These are phyloP conservation scores for Venturia oleaginea DNA, from an alignment of 2,329 filamentous ascomycete species.

Conservation along the genomic window DNA sequence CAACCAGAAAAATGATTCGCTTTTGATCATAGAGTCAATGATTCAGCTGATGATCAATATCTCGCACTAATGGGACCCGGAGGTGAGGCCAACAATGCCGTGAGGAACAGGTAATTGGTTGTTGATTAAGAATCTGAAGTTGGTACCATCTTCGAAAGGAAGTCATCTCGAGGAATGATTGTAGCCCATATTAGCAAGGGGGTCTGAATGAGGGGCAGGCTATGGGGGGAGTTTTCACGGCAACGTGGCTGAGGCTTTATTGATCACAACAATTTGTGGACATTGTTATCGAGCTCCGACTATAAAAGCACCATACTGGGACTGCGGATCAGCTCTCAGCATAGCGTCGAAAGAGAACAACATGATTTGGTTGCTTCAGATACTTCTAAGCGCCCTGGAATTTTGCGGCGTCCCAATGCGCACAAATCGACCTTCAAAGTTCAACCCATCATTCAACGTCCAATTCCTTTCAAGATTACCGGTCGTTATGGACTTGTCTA, in stretches of 20 bases:
- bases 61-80: not conserved
- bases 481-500: not conserved
- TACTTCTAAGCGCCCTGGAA: not conserved
- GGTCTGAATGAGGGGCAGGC: too few species aligned
- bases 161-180: too few species aligned
- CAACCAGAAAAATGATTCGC: not conserved
- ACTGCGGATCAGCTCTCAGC: not conserved
- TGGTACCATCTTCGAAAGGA: too few species aligned
- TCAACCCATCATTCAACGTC: not conserved
- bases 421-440: not conserved
- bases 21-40: not conserved
- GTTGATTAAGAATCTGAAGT: too few species aligned
- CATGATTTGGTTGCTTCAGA: not conserved
- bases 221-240: too few species aligned
- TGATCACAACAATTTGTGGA: not conserved
- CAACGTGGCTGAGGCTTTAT: not conserved
- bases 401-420: not conserved
- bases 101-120: not conserved
- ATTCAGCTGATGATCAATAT: not conserved
- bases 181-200: too few species aligned
- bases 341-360: not conserved
- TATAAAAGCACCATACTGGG: not conserved
- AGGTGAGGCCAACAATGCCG: not conserved
- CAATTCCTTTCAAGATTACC: not conserved
- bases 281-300: not conserved